Conservation (phyloP, 2,329 filamentous ascomycete genomes). For the Fusarium sp. region DNA sequence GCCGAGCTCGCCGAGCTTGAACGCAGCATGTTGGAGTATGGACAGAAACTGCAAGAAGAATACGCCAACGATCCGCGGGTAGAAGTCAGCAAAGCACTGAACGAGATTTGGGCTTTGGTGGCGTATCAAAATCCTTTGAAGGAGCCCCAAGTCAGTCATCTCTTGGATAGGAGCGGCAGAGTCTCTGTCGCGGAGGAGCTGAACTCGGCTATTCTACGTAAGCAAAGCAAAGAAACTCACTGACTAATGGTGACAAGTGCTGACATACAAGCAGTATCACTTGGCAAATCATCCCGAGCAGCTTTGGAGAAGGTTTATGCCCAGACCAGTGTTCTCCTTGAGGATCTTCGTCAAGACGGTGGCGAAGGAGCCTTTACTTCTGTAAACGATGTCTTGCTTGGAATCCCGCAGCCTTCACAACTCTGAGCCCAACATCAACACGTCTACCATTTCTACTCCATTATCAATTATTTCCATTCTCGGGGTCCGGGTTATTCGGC, state of each 20-base stretch:
- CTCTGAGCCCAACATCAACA: constrained; percentile 44
- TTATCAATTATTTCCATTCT: constrained; percentile 34
- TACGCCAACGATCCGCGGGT: constrained; percentile 78
- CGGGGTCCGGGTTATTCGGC: constrained; percentile 41
- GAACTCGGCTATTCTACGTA: constrained; percentile 92
- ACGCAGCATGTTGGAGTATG: constrained; percentile 80
- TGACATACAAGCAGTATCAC: constrained; percentile 72
- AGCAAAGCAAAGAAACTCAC: constrained; percentile 52
- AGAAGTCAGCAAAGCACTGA: constrained; percentile 79
- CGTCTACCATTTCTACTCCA: constrained; percentile 10
- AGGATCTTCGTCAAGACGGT: constrained; percentile 82
- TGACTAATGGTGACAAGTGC: constrained; percentile 2
- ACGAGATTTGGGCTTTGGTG: constrained; percentile 88
- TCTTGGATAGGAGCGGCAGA: constrained; percentile 82
- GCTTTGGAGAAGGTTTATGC: constrained; percentile 88
- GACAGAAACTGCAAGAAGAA: constrained; percentile 80
- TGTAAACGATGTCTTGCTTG: constrained; percentile 63
- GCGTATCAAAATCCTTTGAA: constrained; percentile 86
- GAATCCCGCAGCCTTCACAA: constrained; percentile 58
- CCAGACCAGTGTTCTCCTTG: constrained; percentile 88
- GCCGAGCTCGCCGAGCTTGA: constrained; percentile 65
- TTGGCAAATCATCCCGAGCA: constrained; percentile 89
- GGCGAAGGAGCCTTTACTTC: constrained; percentile 86
- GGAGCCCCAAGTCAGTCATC: constrained; percentile 78
- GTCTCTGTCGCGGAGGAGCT: constrained; percentile 89